These are phyloP conservation scores for Dactylellina sp. DNA, from an alignment of 2,329 filamentous ascomycete genomes.

Conservation along the genomic window DNA sequence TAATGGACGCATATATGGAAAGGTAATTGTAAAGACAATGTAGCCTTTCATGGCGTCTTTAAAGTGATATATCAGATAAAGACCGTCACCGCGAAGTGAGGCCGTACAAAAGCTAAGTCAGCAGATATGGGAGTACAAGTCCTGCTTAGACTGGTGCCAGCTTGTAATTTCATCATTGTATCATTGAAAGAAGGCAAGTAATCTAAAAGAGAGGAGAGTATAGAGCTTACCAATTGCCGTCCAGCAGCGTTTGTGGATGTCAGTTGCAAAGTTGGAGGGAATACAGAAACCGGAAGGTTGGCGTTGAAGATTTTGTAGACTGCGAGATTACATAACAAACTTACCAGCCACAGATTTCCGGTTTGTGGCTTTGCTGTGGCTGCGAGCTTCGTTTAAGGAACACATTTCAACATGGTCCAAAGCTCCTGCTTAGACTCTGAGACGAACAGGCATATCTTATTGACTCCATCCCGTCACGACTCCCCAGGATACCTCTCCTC, in stretches of 20 bases:
- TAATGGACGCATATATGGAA: slow-evolving; percentile 2
- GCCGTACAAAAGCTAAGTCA: slow-evolving; percentile 55
- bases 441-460: slow-evolving; percentile 45
- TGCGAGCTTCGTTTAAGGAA: slow-evolving; percentile 45
- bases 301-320: slow-evolving; percentile 48
- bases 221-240: slow-evolving; percentile 36
- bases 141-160: slow-evolving; percentile 57
- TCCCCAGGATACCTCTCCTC: slow-evolving; percentile 8
- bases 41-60: slow-evolving; percentile 8
- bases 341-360: slow-evolving; percentile 29
- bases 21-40: neutral
- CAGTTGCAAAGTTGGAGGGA: slow-evolving; percentile 13
- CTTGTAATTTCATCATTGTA: slow-evolving; percentile 55
- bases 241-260: slow-evolving; percentile 43
- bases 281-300: slow-evolving; percentile 54
- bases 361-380: slow-evolving; percentile 5
- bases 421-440: slow-evolving; percentile 28
- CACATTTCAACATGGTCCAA: slow-evolving; percentile 55
- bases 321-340: slow-evolving; percentile 17
- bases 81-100: slow-evolving; percentile 56
- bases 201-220: slow-evolving; percentile 3
- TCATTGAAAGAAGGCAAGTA: neutral
- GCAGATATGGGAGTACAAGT: slow-evolving; percentile 57
- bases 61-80: slow-evolving; percentile 38
- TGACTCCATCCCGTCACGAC: slow-evolving; percentile 41